Evolutionary conservation across 441 rosid species (phyloP), one percentile per base, ranked within the genome.

Genomic region (Aquilaria agallochum): DNA sequence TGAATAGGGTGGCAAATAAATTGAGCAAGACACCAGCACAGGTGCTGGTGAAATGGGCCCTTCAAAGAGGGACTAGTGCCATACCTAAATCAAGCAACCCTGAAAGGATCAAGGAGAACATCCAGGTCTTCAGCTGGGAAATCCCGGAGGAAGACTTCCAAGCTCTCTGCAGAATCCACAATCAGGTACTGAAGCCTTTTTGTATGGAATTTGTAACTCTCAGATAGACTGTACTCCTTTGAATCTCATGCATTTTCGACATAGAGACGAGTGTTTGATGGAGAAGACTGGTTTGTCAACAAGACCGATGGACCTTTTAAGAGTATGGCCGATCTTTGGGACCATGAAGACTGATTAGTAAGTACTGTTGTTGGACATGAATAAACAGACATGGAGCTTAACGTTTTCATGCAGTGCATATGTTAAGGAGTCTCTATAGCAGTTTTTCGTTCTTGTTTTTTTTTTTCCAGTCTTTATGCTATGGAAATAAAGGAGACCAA

Each of bases 271-370:
- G 85, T 78, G 52, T n/a, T 79, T 36, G 78, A 74, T 50, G 87
- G 85, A 11, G 87, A 68, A 65, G 81, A 81, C 11, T 42, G 79
- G 4, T 76, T 77, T 31, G 87, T 77, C 27, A 79, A 72, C 79
- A 71, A 76, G 67, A 68, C 53, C 0, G 66, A 57, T 0, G 87
- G 87, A 11, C 83, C 85, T 32, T 74, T 76, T 66, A 75, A 69
- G 31, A 74, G 75, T 11, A 78, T 75, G 57, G 86, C 83, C 10
- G 84, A 80, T 62, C 53, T 80, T 40, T 85, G 83, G 90, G 90
- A 82, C 62, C 72, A 77, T 55, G 88, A 73, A 68, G 84, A 78
- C 66, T 76, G 68, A 69, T 51, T 0, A 3, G 1, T 2, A 51
- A 7, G 55, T 11, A 13, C 4, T 51, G 55, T 51, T 6, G 1